Base-by-base conservation (phyloP, 1,284 basidiomycete genomes). In the Pseudozyma sp. region DNA sequence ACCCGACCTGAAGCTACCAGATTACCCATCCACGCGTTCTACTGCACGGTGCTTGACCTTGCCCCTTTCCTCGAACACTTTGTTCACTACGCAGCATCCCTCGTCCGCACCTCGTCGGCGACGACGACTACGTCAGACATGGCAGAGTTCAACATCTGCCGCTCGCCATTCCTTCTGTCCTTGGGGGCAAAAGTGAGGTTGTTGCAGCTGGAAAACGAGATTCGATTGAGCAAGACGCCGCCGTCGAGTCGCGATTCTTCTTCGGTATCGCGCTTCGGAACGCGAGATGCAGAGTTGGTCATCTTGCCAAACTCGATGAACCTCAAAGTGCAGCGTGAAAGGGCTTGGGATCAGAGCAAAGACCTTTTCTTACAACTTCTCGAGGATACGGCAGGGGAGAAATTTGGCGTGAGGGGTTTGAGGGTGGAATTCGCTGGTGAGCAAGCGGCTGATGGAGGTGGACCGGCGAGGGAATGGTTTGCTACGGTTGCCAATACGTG, bases 381-480 rank as follows among this genome's bases (percentile, higher is more conserved):
- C 8, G 65, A 66, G 45, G 25, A 18, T 18, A 47, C 45, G 3
- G 48, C 65, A n/a, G 55, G 53, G 18, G 40, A 12, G 14, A n/a
- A 49, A 5, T 31, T 31, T 6, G 31, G 53, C 1, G 60, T 65
- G 39, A 52, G 52, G 2, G 69, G 77, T 2, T n/a, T 80, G 45
- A 55, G 70, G 5, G 68, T 80, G 10, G 66, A 68, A 19, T 80
- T 80, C 50, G 64, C 51, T 6, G 69, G 62, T 19, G 79, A 80
- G 40, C 61, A 62, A 1, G 79, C 79, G 3, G 74, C 76, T 34
- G 79, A 80, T 51, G 77, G 74, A 9, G 79, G 79, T 6, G 79
- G 79, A 16, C 67, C 77, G 25, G 61, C 66, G 4, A 70, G 77
- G 45, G 79, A 80, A 61, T 80, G 74, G 73, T 78, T 78, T 43